Conservation (phyloP, 2,329 filamentous ascomycete species). For the Orbilia ellipsospora region DNA sequence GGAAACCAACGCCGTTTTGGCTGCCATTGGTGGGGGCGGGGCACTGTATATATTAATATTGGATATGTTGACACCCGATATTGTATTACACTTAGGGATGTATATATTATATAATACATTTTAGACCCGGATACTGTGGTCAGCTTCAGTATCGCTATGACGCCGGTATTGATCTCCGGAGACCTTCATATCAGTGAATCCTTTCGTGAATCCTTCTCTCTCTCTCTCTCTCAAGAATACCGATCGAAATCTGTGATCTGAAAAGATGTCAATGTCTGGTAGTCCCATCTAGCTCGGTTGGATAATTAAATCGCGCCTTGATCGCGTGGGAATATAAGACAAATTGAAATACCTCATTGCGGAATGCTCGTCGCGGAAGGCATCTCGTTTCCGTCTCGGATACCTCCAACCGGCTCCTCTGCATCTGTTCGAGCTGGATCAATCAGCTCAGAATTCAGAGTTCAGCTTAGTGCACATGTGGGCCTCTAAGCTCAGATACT, state of each 20-base stretch:
- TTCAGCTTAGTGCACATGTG: conserved; percentile 32
- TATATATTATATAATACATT: no score
- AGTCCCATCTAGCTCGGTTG: conserved; percentile 4
- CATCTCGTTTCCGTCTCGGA: conserved; percentile 44
- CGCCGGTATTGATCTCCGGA: background rate
- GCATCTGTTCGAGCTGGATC: no score
- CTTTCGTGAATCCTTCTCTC: background rate
- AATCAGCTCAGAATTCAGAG: conserved; percentile 19
- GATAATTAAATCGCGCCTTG: conserved; percentile 28
- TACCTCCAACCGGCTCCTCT: conserved; percentile 40
- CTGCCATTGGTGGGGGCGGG: conserved; percentile 40
- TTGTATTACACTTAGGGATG: no score
- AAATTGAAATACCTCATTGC: conserved; percentile 40
- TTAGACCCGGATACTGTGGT: no score
- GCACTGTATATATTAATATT: conserved; percentile 1
- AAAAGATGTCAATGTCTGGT: background rate
- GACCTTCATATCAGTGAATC: background rate
- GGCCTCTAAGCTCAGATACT: conserved; percentile 3
- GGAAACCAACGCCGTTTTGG: conserved; percentile 43
- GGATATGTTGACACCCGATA: no score
- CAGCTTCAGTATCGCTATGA: no score
- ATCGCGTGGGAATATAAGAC: conserved; percentile 41
- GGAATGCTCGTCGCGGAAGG: conserved; percentile 35
- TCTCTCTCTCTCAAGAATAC: background rate
- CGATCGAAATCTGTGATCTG: background rate